Conservation (phyloP, 73 alveolate species). For the Symbiodinium natans region DNA sequence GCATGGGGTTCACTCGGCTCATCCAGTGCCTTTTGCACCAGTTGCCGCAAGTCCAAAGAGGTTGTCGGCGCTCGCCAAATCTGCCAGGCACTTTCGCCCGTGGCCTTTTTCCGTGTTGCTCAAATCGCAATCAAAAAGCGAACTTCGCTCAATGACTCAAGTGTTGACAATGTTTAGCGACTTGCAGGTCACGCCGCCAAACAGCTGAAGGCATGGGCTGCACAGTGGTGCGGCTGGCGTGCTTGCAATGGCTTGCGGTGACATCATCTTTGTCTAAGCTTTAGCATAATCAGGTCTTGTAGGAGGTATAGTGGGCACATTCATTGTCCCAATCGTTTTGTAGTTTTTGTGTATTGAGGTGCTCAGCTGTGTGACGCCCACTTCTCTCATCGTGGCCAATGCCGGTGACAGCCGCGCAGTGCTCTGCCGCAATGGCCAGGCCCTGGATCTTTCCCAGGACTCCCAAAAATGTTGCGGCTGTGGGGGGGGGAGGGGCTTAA, state of each 20-base stretch:
- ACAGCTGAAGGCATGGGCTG: conserved; percentile 82
- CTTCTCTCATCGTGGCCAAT: conserved; percentile 94
- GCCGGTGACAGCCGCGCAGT: conserved; percentile 97
- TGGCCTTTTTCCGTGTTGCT: neutral
- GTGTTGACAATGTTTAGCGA: too few relatives aligned
- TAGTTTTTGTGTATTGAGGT: conserved; percentile 26
- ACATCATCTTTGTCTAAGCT: too few relatives aligned
- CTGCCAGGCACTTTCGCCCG: conserved; percentile 10
- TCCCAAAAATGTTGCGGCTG: neutral
- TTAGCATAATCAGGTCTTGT: too few relatives aligned
- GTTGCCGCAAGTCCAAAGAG: neutral
- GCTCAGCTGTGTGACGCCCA: conserved; percentile 70
- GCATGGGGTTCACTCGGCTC: too few relatives aligned
- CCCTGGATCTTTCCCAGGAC: conserved; percentile 95
- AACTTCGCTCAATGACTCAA: too few relatives aligned
- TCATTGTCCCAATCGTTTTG: too few relatives aligned
- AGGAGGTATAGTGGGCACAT: too few relatives aligned
- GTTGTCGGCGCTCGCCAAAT: conserved; percentile 49
- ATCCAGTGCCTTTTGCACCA: too few relatives aligned
- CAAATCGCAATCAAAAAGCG: too few relatives aligned
- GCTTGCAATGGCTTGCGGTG: too few relatives aligned
- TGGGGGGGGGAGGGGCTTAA: too few relatives aligned
- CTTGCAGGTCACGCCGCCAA: conserved; percentile 29
- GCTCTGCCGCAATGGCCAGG: conserved; percentile 95
- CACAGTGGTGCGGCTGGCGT: conserved; percentile 32